Evolutionary conservation across 257 asterid species (phyloP).

Genomic region (Penstemon davidsonii): DNA sequence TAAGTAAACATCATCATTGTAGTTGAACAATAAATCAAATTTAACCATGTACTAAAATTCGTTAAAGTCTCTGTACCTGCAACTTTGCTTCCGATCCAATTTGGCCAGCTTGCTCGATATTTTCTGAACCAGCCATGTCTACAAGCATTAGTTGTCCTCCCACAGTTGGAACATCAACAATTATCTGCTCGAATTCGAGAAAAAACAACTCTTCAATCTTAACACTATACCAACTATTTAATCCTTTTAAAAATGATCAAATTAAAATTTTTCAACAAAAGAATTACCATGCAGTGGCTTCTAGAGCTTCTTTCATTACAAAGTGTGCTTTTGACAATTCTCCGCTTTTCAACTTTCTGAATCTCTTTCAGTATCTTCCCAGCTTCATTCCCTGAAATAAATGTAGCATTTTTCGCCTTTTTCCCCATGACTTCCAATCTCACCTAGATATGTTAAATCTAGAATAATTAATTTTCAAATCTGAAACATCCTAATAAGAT

Average conservation of each 20-base stretch:
- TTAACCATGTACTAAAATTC: not conserved
- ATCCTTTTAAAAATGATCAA: not conserved
- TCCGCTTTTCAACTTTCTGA: conserved; percentile 91
- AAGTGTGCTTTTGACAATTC: conserved; percentile 82
- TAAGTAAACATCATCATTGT: not conserved
- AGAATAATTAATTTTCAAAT: not conserved
- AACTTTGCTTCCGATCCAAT: conserved; percentile 85
- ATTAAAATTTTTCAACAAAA: not conserved
- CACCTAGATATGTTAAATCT: conserved; percentile 40
- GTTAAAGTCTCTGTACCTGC: conserved; percentile 50
- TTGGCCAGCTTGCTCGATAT: conserved; percentile 97
- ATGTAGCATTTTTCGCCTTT: conserved; percentile 85
- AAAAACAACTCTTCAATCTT: not conserved
- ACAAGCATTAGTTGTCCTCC: conserved; percentile 97
- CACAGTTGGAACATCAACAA: conserved; percentile 92
- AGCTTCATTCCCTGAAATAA: conserved; percentile 89
- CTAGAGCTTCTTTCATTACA: conserved; percentile 95
- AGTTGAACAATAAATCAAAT: not conserved
- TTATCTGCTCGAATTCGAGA: conserved; percentile 48
- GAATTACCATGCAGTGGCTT: conserved; percentile 90
- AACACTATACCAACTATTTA: not conserved
- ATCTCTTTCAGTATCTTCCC: conserved; percentile 86
- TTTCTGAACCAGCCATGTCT: conserved; percentile 99
- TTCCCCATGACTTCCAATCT: conserved; percentile 92
- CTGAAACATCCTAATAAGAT: no score